Percentiles rank a stretch among this genome's conserved stretches.
phyloP scores from a whole-genome alignment of 345 rosid species.

The Dovyalis caffra region DNA sequence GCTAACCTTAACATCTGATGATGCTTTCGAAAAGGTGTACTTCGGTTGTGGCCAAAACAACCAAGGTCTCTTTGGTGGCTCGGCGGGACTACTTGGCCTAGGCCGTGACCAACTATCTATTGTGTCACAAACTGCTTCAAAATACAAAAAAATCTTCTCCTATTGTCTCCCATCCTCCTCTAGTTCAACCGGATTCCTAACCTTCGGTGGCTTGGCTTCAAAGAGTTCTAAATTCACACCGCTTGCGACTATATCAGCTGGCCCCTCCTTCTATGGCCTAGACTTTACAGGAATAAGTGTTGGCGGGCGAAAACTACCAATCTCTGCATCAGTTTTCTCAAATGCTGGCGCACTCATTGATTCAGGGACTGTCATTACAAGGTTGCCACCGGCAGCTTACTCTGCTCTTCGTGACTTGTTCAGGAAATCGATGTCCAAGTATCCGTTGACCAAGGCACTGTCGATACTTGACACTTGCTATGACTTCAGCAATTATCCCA shows the following conservation, averaged over 20 bases:
- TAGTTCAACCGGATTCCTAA: slow-evolving; percentile 66
- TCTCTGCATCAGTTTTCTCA: slow-evolving; percentile 49
- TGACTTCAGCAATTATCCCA: slow-evolving; percentile 41
- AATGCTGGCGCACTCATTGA: slow-evolving; percentile 63
- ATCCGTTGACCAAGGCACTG: slow-evolving; percentile 51
- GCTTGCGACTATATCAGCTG: slow-evolving; percentile 34
- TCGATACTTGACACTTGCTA: slow-evolving; percentile 82
- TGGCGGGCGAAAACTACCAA: slow-evolving; percentile 44
- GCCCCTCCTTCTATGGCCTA: slow-evolving; percentile 61
- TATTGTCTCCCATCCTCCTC: slow-evolving; percentile 80
- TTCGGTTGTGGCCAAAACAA: slow-evolving; percentile 92
- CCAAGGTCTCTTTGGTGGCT: slow-evolving; percentile 64
- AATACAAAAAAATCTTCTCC: slow-evolving; percentile 69
- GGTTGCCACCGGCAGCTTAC: slow-evolving; percentile 68
- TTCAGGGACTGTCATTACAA: slow-evolving; percentile 85
- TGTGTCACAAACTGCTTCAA: slow-evolving; percentile 58
- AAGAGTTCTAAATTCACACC: slow-evolving; percentile 57
- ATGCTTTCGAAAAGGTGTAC: slow-evolving; percentile 38
- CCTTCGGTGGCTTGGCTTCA: slow-evolving; percentile 41
- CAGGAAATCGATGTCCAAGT: slow-evolving; percentile 46
- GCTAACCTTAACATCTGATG: slow-evolving; percentile 51
- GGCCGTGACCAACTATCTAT: slow-evolving; percentile 69
- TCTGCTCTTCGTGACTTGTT: slow-evolving; percentile 47
- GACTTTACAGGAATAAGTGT: slow-evolving; percentile 55
- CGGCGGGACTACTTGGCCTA: slow-evolving; percentile 77